Evolutionary conservation across 176 grass and related monocot genomes (phyloP).

Genomic region (Oryza officinalis): DNA sequence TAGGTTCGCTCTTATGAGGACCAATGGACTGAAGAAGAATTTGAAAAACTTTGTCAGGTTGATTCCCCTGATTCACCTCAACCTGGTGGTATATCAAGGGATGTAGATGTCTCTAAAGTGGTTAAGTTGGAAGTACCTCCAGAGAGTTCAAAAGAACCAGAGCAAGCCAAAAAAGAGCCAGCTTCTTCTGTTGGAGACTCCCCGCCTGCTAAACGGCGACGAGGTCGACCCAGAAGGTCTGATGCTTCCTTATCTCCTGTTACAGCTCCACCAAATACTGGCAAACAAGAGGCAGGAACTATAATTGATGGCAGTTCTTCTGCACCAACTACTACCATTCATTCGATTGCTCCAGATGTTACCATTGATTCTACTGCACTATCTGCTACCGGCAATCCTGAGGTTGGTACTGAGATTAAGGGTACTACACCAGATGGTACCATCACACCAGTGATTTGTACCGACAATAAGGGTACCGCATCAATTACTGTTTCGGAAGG

Average conservation of each 20-base stretch:
- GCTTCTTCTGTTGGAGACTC: constrained; percentile 47
- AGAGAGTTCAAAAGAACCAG: constrained; percentile 50
- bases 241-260: constrained; percentile 42
- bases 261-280: constrained; percentile 30
- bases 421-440: constrained; percentile 18
- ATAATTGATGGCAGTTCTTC: constrained; percentile 21
- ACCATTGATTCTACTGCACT: constrained; percentile 34
- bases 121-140: constrained; percentile 51
- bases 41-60: constrained; percentile 97
- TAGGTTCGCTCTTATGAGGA: constrained; percentile 98
- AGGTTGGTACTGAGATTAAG: constrained; percentile 36
- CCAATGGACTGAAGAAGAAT: constrained; percentile 99
- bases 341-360: constrained; percentile 45
- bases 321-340: constrained; percentile 36
- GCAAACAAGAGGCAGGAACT: constrained; percentile 49
- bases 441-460: constrained; percentile 32
- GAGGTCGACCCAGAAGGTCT: constrained; percentile 87
- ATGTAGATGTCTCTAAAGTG: constrained; percentile 51
- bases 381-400: constrained; percentile 33
- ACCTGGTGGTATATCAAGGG: constrained; percentile 44
- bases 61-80: constrained; percentile 69
- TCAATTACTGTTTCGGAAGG: constrained; percentile 36
- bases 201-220: constrained; percentile 74
- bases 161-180: constrained; percentile 33
- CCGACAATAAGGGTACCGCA: constrained; percentile 20